Conservation (phyloP, 768 basidiomycete species). For the Bullera alba region DNA sequence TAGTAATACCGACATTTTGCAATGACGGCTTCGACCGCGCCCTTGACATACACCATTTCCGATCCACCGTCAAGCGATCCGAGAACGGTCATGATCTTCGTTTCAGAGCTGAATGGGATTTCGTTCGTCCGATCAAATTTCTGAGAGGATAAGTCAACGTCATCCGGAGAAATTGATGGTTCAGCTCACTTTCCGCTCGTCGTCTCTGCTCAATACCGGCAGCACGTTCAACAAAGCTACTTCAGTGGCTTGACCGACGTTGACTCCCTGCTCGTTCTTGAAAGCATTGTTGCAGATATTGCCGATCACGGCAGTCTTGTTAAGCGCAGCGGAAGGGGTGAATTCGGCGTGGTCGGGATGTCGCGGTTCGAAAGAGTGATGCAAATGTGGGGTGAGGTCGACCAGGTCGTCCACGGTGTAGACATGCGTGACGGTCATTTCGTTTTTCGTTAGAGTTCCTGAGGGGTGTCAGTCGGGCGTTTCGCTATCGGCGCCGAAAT, state of each 20-base stretch:
- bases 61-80: conserved; percentile 57
- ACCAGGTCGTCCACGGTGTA: conserved; percentile 80
- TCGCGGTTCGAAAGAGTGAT: conserved; percentile 42
- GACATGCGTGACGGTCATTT: conserved; percentile 84
- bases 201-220: conserved; percentile 58
- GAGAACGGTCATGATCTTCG: conserved; percentile 86
- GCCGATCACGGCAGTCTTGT: conserved; percentile 71
- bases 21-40: conserved; percentile 80
- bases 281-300: conserved; percentile 85
- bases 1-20: conserved; percentile 83
- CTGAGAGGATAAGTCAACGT: conserved; percentile 12
- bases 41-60: conserved; percentile 86
- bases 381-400: conserved; percentile 55
- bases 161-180: not conserved
- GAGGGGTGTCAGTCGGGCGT: not conserved
- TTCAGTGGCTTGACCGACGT: conserved; percentile 84
- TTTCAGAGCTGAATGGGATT: conserved; percentile 84
- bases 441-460: conserved; percentile 91
- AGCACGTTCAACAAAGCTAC: conserved; percentile 82
- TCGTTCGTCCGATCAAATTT: conserved; percentile 54
- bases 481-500: not conserved
- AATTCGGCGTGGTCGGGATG: conserved; percentile 31
- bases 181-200: conserved; percentile 61
- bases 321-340: conserved; percentile 59
- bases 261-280: conserved; percentile 62